Evolutionary conservation across 2,329 filamentous ascomycete genomes (phyloP).

Genomic region (Monosporascus sp.): DNA sequence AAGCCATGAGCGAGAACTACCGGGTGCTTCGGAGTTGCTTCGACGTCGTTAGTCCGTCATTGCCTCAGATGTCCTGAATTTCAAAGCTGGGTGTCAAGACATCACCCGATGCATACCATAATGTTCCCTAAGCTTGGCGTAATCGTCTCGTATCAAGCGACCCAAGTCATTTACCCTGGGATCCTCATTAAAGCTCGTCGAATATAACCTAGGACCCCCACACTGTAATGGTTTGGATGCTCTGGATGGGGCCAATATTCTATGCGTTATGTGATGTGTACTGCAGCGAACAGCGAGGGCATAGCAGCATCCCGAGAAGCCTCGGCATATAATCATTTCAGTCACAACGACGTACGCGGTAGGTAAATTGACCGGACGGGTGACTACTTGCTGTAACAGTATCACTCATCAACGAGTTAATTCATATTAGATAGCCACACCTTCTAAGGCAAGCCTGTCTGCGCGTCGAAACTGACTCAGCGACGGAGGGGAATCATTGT

Average conservation of each 20-base stretch:
- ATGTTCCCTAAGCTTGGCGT: constrained; percentile 37
- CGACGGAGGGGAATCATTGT: too few species aligned
- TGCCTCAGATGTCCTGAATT: neutral
- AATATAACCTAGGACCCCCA: constrained; percentile 5
- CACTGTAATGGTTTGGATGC: neutral
- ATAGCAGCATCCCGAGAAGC: neutral
- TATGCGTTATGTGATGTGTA: neutral
- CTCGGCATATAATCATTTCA: neutral
- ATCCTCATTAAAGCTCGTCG: constrained; percentile 23
- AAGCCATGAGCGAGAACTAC: constrained; percentile 63
- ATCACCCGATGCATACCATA: constrained; percentile 32
- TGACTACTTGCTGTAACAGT: neutral
- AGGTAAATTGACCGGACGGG: neutral
- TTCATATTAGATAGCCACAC: neutral
- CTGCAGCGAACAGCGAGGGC: neutral
- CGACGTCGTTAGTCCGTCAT: constrained; percentile 7
- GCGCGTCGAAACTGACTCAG: too few species aligned
- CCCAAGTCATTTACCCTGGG: constrained; percentile 37
- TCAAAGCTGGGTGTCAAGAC: neutral
- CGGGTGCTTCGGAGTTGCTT: constrained; percentile 53
- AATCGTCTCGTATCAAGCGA: constrained; percentile 40
- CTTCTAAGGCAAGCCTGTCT: too few species aligned
- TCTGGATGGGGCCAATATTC: neutral
- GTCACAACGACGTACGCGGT: neutral
- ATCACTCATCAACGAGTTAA: neutral